These are phyloP conservation scores for Torulaspora pretoriensis DNA, from an alignment of 1,139 yeast genomes.

Conservation along the genomic window DNA sequence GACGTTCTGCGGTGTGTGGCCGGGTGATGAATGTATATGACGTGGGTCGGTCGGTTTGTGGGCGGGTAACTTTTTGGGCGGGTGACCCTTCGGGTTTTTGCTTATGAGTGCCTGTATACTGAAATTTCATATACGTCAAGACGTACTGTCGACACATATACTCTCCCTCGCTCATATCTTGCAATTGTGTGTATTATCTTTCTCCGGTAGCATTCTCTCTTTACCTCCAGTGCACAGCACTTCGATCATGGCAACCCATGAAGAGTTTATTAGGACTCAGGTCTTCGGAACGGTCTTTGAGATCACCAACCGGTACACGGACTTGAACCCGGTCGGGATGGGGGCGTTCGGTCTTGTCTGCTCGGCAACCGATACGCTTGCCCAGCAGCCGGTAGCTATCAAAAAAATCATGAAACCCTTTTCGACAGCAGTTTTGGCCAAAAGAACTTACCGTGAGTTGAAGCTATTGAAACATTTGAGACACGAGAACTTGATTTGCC, in stretches of 20 bases:
- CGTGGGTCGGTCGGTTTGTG: too few relatives aligned
- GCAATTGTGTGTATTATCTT: too few relatives aligned
- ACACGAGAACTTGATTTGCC: conserved; percentile 89
- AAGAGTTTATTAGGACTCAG: conserved; percentile 44
- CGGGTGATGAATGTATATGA: too few relatives aligned
- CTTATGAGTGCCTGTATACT: too few relatives aligned
- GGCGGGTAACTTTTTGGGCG: too few relatives aligned
- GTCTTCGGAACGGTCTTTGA: conserved; percentile 85
- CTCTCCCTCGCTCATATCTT: too few relatives aligned
- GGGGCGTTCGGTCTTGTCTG: conserved; percentile 98
- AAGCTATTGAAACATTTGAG: conserved; percentile 87
- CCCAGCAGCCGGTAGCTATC: conserved; percentile 92
- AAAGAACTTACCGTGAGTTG: conserved; percentile 92
- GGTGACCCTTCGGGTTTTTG: too few relatives aligned
- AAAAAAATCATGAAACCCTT: conserved; percentile 98
- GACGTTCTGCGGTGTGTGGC: not conserved
- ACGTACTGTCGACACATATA: too few relatives aligned
- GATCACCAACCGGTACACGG: conserved; percentile 85
- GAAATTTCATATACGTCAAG: too few relatives aligned
- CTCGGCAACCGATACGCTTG: conserved; percentile 87
- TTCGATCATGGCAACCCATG: conserved; percentile 29
- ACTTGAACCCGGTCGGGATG: conserved; percentile 97
- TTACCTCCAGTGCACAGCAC: not conserved
- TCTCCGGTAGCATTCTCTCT: too few relatives aligned
- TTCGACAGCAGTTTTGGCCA: conserved; percentile 89